Percentiles rank a stretch among this genome's conserved stretches.
These are phyloP conservation scores for Eimeria tenella DNA, from an alignment of 169 alveolate species.

Conservation along the genomic window DNA sequence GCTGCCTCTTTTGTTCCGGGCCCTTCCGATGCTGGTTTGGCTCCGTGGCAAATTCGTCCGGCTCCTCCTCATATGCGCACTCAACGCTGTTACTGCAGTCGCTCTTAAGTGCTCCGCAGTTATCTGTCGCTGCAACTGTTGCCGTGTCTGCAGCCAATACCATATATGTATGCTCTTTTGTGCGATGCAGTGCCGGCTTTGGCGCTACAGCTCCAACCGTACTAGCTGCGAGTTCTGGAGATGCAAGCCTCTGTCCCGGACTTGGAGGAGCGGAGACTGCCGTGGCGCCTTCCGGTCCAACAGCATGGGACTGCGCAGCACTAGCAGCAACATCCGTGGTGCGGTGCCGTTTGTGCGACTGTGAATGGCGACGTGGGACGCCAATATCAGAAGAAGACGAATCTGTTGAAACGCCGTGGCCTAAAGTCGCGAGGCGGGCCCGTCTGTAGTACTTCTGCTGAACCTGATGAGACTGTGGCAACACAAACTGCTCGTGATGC, in stretches of 20 bases:
- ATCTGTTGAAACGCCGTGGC: background rate
- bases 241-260: background rate
- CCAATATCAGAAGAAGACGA: background rate
- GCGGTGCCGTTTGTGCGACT: background rate
- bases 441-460: background rate
- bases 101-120: no score
- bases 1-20: slow-evolving; percentile 2
- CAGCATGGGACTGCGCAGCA: background rate
- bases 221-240: background rate
- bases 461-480: background rate
- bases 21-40: no score
- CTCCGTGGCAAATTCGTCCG: no score
- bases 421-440: background rate
- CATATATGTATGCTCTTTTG: no score
- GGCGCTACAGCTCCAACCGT: background rate
- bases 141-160: no score
- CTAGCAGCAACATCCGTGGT: background rate
- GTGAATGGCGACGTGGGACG: background rate
- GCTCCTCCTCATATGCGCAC: no score
- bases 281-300: background rate
- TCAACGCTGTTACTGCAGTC: no score
- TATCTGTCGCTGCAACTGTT: no score
- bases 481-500: background rate
- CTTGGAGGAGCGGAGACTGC: background rate
- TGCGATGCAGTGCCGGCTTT: background rate